Base-by-base conservation (phyloP, 2,329 filamentous ascomycete genomes). In the Cytospora paraplurivora region DNA sequence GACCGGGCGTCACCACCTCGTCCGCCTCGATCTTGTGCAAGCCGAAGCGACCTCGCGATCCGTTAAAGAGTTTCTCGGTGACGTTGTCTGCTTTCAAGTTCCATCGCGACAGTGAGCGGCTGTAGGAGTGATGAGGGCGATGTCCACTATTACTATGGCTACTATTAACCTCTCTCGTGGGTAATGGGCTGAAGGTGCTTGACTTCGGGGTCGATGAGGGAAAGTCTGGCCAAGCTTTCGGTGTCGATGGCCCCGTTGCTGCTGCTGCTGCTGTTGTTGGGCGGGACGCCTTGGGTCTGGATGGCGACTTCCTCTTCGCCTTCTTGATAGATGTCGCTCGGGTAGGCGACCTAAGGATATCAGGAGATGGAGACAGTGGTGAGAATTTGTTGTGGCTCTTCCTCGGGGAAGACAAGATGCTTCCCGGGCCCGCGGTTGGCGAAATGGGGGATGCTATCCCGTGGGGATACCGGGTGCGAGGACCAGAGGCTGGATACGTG, bases 1-100 rank as follows among this genome's bases (percentile, higher is more conserved):
- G 79, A 38, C 79, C 77, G 19, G 83, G 80, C 12, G 84, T 82
- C 13, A 87, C 72, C 76, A 86, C 85, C 73, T 88, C 85, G 58
- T 86, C 82, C 0, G 79, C 84, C 66, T 88, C 84, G 59, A 83
- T 77, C 54, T 79, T 64, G 19, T 62, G 62, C 44, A 66, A 62
- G 5, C 64, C 64, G 27, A 66, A 66, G 35, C 64, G 64, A 15
- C 62, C 62, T 53, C 83, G 76, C 51, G 81, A 82, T 19, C 81
- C 80, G 50, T 76, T 82, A 64, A 88, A 79, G 12, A 86, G 75
- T 35, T 62, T 64, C 35, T 85, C 84, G n/a, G 81, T 78, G 68
- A 88, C 77, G 66, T 85, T 85, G 58, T 84, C 82, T 0, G 83
- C 61, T 38, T 62, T 78, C 35, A 87, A 71, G 15, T 79, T 80